A percentile compares a stretch with the other conserved stretches of the same genome.
These are phyloP conservation scores for Collybia nuda DNA, from an alignment of 768 basidiomycete species.

Conservation along the genomic window DNA sequence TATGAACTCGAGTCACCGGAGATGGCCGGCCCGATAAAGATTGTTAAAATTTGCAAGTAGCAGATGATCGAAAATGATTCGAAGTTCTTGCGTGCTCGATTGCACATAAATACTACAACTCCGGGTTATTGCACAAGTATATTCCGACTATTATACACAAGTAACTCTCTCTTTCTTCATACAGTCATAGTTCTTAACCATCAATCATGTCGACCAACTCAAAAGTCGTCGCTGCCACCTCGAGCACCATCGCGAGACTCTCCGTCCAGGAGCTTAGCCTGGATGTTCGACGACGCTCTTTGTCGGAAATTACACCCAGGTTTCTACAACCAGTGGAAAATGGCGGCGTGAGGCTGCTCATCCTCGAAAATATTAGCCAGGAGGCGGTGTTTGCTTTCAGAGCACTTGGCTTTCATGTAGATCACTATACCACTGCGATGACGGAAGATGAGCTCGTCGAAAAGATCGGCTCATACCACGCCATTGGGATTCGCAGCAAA, in stretches of 20 bases:
- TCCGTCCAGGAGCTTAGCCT: constrained; percentile 43
- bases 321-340: constrained; percentile 83
- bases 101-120: background rate
- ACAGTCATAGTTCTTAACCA: constrained; percentile 13
- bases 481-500: constrained; percentile 95
- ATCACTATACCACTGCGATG: constrained; percentile 82
- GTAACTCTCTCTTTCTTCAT: too few relatives aligned
- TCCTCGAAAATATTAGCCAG: constrained; percentile 94
- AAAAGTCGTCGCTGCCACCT: constrained; percentile 56
- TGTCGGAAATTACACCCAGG: constrained; percentile 44
- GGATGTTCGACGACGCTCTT: constrained; percentile 26
- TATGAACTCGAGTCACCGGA: constrained; percentile 9
- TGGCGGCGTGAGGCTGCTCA: constrained; percentile 74
- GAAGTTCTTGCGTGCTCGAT: constrained; percentile 12
- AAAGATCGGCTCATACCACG: constrained; percentile 83
- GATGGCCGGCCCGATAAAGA: background rate
- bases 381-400: constrained; percentile 83
- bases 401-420: constrained; percentile 86
- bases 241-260: constrained; percentile 29
- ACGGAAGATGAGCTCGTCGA: constrained; percentile 92
- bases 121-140: constrained; percentile 6
- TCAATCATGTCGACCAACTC: constrained; percentile 46
- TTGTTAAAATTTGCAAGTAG: constrained; percentile 5
- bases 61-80: constrained; percentile 12
- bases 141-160: too few relatives aligned